Percentiles rank a stretch among this genome's conserved stretches.
Evolutionary conservation across 352 stramenopile genomes (phyloP).

Genomic region (Halophytophthora polymorphica): DNA sequence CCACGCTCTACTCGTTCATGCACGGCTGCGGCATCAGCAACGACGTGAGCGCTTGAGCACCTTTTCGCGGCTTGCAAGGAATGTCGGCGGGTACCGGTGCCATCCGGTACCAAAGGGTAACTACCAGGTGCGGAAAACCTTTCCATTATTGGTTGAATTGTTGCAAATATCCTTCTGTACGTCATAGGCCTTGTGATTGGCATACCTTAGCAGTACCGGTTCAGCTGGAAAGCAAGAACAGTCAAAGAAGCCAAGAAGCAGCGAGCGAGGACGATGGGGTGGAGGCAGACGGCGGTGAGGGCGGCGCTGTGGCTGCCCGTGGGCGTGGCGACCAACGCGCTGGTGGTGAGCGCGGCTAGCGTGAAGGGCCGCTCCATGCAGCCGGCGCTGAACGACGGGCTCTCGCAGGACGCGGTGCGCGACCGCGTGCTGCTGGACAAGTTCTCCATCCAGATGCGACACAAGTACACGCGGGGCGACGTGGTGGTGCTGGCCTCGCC

Average conservation of each 20-base stretch:
- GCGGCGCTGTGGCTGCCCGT: conserved; percentile 78
- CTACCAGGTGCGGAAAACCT: too few species aligned
- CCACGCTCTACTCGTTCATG: conserved; percentile 87
- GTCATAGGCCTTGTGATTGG: too few species aligned
- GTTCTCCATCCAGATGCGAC: conserved; percentile 74
- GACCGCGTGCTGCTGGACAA: conserved; percentile 86
- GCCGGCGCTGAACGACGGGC: conserved; percentile 71
- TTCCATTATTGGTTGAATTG: too few species aligned
- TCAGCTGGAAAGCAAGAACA: too few species aligned
- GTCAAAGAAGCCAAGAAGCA: not conserved
- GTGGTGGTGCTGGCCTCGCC: conserved; percentile 80
- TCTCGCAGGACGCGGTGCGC: conserved; percentile 56
- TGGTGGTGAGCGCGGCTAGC: conserved; percentile 64
- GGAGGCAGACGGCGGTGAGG: conserved; percentile 63
- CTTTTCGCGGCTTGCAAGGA: too few species aligned
- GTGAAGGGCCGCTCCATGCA: conserved; percentile 86
- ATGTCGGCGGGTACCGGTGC: too few species aligned
- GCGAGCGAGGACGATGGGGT: conserved; percentile 25
- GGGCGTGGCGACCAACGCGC: conserved; percentile 70
- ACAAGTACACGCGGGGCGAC: conserved; percentile 63
- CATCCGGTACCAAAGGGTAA: too few species aligned
- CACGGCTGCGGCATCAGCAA: conserved; percentile 82
- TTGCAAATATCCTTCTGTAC: too few species aligned
- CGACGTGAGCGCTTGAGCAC: conserved; percentile 36
- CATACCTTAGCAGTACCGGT: too few species aligned